These are phyloP conservation scores for Teratosphaeria gauchensis DNA, from an alignment of 2,329 filamentous ascomycete species.

Conservation along the genomic window DNA sequence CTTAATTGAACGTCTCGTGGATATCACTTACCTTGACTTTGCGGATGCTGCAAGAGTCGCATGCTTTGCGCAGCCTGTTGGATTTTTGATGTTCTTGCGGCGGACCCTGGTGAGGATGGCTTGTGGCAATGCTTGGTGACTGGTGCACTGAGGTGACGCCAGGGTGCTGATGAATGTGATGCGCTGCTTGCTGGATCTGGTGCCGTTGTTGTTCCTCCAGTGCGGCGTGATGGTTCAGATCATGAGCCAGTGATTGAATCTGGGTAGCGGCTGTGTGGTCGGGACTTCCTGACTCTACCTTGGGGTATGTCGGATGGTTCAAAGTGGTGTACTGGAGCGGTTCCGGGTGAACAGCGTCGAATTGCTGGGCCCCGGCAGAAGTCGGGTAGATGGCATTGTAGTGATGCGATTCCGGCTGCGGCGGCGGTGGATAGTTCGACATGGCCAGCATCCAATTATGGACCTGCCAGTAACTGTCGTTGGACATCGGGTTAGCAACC, in stretches of 20 bases:
- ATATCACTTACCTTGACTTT: conserved; percentile 29
- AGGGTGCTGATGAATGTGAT: conserved; percentile 17
- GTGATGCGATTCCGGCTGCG: conserved; percentile 25
- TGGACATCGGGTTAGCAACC: conserved; percentile 21
- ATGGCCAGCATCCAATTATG: conserved; percentile 28
- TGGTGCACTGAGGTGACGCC: conserved; percentile 12
- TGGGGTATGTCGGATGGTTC: conserved; percentile 26
- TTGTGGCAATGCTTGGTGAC: conserved; percentile 12
- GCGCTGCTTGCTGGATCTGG: conserved; percentile 20
- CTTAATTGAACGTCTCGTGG: background rate
- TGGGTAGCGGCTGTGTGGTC: conserved; percentile 18
- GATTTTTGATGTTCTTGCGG: conserved; percentile 19
- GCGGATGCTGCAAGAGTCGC: conserved; percentile 30
- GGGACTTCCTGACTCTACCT: conserved; percentile 22
- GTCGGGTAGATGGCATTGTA: conserved; percentile 26
- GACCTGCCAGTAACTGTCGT: conserved; percentile 25
- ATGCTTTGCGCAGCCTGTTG: conserved; percentile 31
- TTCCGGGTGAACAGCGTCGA: conserved; percentile 24
- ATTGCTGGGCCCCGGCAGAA: conserved; percentile 21
- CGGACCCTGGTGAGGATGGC: conserved; percentile 8
- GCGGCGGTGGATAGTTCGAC: conserved; percentile 28
- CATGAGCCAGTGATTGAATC: conserved; percentile 16
- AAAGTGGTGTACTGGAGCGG: conserved; percentile 25
- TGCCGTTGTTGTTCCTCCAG: conserved; percentile 23
- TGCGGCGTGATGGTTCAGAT: conserved; percentile 18